These are phyloP conservation scores for Sporothrix phasma DNA, from an alignment of 2,329 filamentous ascomycete species.

Conservation along the genomic window DNA sequence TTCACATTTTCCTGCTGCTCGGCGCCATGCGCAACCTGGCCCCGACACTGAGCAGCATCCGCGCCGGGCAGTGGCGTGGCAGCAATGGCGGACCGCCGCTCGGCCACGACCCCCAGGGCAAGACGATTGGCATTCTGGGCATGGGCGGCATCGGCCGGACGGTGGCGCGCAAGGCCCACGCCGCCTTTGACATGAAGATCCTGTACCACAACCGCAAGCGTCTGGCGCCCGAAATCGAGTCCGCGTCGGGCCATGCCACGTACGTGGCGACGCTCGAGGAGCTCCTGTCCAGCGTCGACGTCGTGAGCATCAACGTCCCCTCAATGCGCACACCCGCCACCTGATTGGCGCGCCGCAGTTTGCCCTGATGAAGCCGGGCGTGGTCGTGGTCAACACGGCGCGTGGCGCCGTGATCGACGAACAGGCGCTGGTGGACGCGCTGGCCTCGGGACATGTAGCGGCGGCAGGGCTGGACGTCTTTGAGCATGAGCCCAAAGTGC, in stretches of 20 bases:
- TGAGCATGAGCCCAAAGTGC: constrained; percentile 49
- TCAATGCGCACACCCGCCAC: constrained; percentile 28
- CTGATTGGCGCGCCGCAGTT: constrained; percentile 35
- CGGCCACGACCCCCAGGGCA: constrained; percentile 55
- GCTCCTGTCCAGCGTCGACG: constrained; percentile 38
- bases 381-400: constrained; percentile 46
- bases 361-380: constrained; percentile 38
- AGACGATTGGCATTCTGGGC: constrained; percentile 48
- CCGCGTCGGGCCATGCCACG: constrained; percentile 40
- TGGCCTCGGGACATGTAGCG: constrained; percentile 35
- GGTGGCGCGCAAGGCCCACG: constrained; percentile 53
- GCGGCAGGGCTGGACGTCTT: constrained; percentile 44
- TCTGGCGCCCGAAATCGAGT: constrained; percentile 30
- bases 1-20: constrained; percentile 69
- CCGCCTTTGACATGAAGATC: constrained; percentile 48
- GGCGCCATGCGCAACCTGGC: constrained; percentile 70
- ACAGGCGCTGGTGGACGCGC: constrained; percentile 35
- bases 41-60: constrained; percentile 52
- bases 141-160: constrained; percentile 45
- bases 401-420: constrained; percentile 43
- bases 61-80: constrained; percentile 59
- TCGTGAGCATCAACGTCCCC: constrained; percentile 40
- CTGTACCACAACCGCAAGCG: constrained; percentile 41
- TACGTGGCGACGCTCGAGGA: constrained; percentile 34
- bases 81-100: constrained; percentile 35